These are phyloP conservation scores for Auriscalpium vulgare DNA, from an alignment of 768 basidiomycete species.

Conservation along the genomic window DNA sequence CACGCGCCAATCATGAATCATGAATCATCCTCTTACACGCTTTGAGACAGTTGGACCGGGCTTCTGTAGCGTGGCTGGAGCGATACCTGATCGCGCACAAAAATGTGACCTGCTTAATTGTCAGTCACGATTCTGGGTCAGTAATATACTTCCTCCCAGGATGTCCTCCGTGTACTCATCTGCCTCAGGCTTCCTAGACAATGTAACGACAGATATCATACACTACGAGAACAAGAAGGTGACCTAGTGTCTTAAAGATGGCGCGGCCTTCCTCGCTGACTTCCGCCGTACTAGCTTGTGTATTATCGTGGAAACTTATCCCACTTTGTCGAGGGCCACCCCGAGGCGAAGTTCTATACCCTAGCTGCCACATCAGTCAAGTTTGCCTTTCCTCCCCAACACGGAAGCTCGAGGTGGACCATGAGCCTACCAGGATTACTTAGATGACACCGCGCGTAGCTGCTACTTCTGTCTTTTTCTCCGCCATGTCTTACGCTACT, in stretches of 20 bases:
- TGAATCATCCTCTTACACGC: constrained; percentile 4
- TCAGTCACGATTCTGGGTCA: constrained; percentile 95
- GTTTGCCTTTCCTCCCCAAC: constrained; percentile 92
- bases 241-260: background rate
- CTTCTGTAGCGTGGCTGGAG: constrained; percentile 89
- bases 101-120: constrained; percentile 83
- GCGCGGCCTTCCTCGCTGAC: background rate
- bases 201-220: constrained; percentile 93
- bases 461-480: too few species aligned
- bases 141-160: constrained; percentile 18
- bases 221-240: constrained; percentile 95
- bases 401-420: too few species aligned
- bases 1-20: constrained; percentile 11
- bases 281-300: constrained; percentile 48
- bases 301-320: constrained; percentile 94
- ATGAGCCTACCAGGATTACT: too few species aligned
- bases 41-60: constrained; percentile 55
- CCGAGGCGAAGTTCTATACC: constrained; percentile 92
- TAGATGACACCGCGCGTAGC: too few species aligned
- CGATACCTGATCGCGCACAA: constrained; percentile 75
- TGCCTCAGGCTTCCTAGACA: constrained; percentile 73
- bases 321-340: constrained; percentile 80
- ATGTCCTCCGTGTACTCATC: background rate
- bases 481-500: too few species aligned
- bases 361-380: constrained; percentile 89